Evolutionary conservation across 306 rosid species (phyloP), one percentile per base, ranked within the genome.

Genomic region (Citrullus amarus): DNA sequence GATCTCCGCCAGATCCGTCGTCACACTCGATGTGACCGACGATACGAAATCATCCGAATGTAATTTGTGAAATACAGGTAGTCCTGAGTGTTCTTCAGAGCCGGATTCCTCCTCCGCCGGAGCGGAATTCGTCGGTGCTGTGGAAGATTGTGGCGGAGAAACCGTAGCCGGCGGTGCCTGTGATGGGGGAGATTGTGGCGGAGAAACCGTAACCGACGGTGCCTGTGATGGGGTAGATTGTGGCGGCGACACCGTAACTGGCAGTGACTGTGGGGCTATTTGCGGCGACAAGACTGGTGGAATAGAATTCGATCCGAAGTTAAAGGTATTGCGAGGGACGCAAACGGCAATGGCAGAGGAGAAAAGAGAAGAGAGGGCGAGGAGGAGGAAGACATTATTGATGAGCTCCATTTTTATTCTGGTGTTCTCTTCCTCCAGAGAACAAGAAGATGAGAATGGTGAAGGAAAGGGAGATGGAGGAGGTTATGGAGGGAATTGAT

Each of bases 351-450:
- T 16, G 55, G 39, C 43, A 4, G 57, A 20, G 79, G n/a, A 58
- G 54, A 46, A 39, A 9, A 76, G 41, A 25, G 28, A 20, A 22
- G 75, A 43, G 34, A 68, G 30, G 10, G 54, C 36, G 54, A 69
- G 75, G 75, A 65, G 14, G 72, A 69, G 75, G 56, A 69, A 41
- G 75, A 69, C 55, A 20, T n/a, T 69, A 43, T 68, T 69, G 53
- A 41, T 20, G 75, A 43, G 12, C 75, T 43, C 34, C 75, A 69
- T 69, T 67, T 67, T 67, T 65, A 5, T 36, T 63, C 6, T 63
- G 14, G 5, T 44, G 75, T 69, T 43, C 75, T 69, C 55, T 69
- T 69, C 55, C 75, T 20, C 55, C 61, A 15, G 79, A 59, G 79
- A 75, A 41, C 46, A 41, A 75, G 53, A 75, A 75, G 79, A 56